These are phyloP conservation scores for Backusella mclennaniae DNA, from an alignment of 192 early-diverging fungal species.

Conservation along the genomic window DNA sequence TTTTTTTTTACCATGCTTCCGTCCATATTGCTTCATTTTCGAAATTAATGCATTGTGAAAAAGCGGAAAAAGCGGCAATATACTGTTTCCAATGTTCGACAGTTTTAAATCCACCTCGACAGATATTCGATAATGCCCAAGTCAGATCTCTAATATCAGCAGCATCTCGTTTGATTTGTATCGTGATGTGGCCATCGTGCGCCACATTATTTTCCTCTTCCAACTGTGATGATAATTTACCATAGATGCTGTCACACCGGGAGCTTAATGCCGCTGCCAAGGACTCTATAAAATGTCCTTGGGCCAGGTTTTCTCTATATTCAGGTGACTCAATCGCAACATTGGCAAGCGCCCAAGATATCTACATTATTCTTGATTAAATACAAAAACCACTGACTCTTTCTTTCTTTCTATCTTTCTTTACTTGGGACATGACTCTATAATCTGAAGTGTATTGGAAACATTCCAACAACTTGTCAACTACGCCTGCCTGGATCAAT, in stretches of 20 bases:
- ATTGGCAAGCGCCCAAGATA: constrained; percentile 29
- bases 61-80: constrained; percentile 18
- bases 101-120: constrained; percentile 28
- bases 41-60: constrained; percentile 12
- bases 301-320: constrained; percentile 14
- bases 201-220: neutral
- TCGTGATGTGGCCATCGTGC: neutral
- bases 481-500: constrained; percentile 12
- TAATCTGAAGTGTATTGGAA: constrained; percentile 5
- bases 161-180: constrained; percentile 6
- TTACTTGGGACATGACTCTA: constrained; percentile 25
- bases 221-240: neutral
- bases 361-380: neutral
- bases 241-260: constrained; percentile 11
- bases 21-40: constrained; percentile 19
- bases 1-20: constrained; percentile 20
- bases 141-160: constrained; percentile 21
- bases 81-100: constrained; percentile 4
- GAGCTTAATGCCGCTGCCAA: constrained; percentile 5
- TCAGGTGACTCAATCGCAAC: constrained; percentile 19
- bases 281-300: constrained; percentile 18
- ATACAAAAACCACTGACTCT: neutral
- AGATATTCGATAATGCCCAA: constrained; percentile 35
- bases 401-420: neutral
- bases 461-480: constrained; percentile 17